phyloP scores from a whole-genome alignment of 495 filamentous ascomycete species.

The Platismatia glauca region DNA sequence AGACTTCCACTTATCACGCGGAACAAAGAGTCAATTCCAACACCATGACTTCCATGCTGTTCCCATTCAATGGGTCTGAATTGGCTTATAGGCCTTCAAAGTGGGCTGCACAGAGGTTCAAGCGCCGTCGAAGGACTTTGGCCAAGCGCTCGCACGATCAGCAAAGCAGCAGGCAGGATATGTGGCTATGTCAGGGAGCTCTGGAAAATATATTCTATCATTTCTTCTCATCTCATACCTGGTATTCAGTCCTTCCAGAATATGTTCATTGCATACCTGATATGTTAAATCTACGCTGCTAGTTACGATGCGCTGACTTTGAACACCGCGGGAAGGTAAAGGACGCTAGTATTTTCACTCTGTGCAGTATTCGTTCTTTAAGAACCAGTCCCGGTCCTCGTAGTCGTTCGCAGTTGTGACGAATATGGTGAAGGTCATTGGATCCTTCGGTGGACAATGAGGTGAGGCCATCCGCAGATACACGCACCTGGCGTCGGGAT shows the following conservation, averaged over 20 bases:
- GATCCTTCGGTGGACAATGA: no score
- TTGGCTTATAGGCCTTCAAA: no score
- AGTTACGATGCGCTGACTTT: neutral
- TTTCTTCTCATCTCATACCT: no score
- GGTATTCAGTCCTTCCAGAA: no score
- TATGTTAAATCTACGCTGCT: no score
- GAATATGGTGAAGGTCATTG: neutral
- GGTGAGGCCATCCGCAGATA: neutral
- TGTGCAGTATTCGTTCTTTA: neutral
- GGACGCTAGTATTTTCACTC: neutral
- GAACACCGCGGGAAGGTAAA: neutral
- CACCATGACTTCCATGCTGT: neutral
- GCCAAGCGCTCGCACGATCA: slow-evolving; percentile 14
- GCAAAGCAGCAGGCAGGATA: slow-evolving; percentile 10
- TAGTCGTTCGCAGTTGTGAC: neutral
- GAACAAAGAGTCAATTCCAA: neutral
- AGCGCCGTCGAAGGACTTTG: neutral
- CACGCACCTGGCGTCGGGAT: slow-evolving; percentile 11
- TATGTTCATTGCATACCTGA: no score
- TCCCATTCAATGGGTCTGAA: slow-evolving; percentile 10
- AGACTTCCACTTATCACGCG: slow-evolving; percentile 12
- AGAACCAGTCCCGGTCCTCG: neutral
- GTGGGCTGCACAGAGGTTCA: neutral
- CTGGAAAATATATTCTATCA: no score
- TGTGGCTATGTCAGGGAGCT: neutral